Conservation (phyloP, 306 rosid genomes). For the Pyrus communis region DNA sequence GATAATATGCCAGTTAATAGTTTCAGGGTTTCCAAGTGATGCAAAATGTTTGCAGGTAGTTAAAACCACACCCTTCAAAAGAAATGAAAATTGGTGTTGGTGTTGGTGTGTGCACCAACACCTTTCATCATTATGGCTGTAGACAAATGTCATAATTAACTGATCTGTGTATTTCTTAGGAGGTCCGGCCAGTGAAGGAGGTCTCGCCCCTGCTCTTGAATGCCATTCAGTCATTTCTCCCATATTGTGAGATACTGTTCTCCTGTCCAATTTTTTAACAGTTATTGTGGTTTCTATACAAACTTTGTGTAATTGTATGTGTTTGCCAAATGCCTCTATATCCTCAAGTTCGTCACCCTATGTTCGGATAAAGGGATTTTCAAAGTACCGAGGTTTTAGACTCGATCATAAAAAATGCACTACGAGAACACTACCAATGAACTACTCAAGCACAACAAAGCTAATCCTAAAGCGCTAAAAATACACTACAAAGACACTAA, state of each 20-base stretch:
- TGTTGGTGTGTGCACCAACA: not conserved
- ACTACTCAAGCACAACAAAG: no score
- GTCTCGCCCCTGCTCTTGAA: slow-evolving; percentile 77
- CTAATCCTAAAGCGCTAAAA: no score
- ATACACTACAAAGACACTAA: no score
- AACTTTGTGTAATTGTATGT: not conserved
- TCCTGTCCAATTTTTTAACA: not conserved
- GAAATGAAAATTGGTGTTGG: not conserved
- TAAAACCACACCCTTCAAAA: not conserved
- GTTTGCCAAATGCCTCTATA: not conserved
- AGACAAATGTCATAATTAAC: not conserved
- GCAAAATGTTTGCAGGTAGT: slow-evolving; percentile 79
- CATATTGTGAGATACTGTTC: slow-evolving; percentile 64
- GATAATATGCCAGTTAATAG: slow-evolving; percentile 72
- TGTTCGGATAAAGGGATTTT: no score
- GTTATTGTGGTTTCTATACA: not conserved
- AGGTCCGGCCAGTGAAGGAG: slow-evolving; percentile 86
- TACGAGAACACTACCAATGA: no score
- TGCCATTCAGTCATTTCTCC: slow-evolving; percentile 84
- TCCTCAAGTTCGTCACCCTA: not conserved
- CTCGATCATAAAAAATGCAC: no score
- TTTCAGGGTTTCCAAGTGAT: slow-evolving; percentile 92
- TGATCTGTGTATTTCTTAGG: slow-evolving; percentile 42
- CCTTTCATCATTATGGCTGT: not conserved
- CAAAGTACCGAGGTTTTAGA: no score